Evolutionary conservation across 2,329 filamentous ascomycete genomes (phyloP), one percentile per base, ranked within the genome.

Genomic region (Xylaria multiplex): DNA sequence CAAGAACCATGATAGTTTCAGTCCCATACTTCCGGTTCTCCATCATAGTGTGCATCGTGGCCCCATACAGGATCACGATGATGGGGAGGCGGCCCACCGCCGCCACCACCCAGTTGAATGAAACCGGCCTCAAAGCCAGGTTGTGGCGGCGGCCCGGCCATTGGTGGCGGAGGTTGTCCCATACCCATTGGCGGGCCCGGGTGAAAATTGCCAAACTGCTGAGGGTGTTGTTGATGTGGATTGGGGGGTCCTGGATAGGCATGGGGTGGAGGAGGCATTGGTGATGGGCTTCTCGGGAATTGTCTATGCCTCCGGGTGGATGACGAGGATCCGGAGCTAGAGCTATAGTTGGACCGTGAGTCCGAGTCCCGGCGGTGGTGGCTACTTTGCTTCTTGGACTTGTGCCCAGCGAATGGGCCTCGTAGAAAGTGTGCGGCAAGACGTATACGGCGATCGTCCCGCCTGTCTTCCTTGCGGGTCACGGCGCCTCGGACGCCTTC

Each of bases 371-470:
- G 65, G n/a, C 56, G 55, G 30, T 49, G 35, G 53, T 48, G 53
- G 43, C 63, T 61, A 52, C 66, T 57, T 48, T 68, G 56, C 56
- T 72, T 74, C 60, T 75, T 72, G 22, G 64, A 59, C 60, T 66
- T 65, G 37, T 62, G 58, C 46, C 68, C 69, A 11, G 74, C 76
- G 53, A 77, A 77, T 3, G 76, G 76, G 13, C 76, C 76, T 37
- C 72, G 73, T 37, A 77, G 64, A 37, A 77, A 55, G 66, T 77
- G 76, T 4, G 74, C 71, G 13, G 74, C 74, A 64, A 76, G 48
- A 14, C 72, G 72, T 16, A 65, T 40, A 57, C 72, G 70, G 14
- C 30, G 50, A 59, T 73, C 70, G 50, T 76, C 73, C 11, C 60
- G 66, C 8, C 65, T 68, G 65, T 74, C 72, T n/a, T 65, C 58